Base-by-base conservation (phyloP, 1,284 basidiomycete genomes). In the Ceratobasidium sp. region DNA sequence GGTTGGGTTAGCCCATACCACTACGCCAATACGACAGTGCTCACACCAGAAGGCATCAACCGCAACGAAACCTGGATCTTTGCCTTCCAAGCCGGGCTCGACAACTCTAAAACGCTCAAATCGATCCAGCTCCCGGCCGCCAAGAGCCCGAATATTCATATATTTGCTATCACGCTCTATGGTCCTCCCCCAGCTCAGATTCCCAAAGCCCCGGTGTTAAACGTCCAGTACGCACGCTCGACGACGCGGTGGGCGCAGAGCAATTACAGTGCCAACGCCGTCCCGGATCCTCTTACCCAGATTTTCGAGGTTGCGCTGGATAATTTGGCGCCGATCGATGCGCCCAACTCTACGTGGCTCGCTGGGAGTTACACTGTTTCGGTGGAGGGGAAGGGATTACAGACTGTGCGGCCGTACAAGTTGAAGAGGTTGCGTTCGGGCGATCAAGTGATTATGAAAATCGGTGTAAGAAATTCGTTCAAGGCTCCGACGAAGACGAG, bases 281-380 rank as follows among this genome's bases (percentile, higher is more conserved):
- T 70, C 15, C 68, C 50, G 17, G 68, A 70, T 38, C 50, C 42
- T 20, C 23, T 15, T 20, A 70, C 38, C n/a, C 68, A 70, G 38
- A 70, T 70, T 15, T 70, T 70, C 52, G 52, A 70, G 38, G 68
- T 70, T n/a, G 68, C 68, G 38, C 23, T 70, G n/a, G 68, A 70
- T 42, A 70, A 70, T 28, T 44, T 70, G 52, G 68, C 68, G 13
- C 33, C 68, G 15, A 56, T 70, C 20, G 68, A 70, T 44, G 68
- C 68, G 5, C 52, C 68, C 1, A 38, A 40, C 1, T 70, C 54
- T 12, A 70, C 68, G 3, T 70, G 68, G 54, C 1, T 70, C 17
- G 33, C 52, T 44, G 68, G 68, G 23, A 57, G 59, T 17, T 46
- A 70, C n/a, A 59, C 54, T 0, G 68, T 70, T 38, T 17, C 20